These are phyloP conservation scores for Cruciata laevipes DNA, from an alignment of 257 asterid species.

Conservation along the genomic window DNA sequence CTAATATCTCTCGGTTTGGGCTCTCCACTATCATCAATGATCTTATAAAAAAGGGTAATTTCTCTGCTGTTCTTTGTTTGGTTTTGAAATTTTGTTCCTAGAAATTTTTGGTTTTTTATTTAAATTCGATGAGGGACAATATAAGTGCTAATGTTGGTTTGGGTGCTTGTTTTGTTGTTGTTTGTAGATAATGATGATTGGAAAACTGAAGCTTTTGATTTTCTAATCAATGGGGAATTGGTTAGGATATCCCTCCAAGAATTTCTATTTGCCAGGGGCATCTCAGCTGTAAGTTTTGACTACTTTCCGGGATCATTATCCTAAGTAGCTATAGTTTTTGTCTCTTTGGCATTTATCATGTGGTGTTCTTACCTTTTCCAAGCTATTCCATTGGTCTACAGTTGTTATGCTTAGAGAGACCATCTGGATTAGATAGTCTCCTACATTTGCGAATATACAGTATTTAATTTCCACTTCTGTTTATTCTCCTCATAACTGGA, in stretches of 20 bases:
- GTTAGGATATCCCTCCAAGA: constrained; percentile 87
- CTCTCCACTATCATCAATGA: constrained; percentile 66
- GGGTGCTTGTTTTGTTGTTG: background rate
- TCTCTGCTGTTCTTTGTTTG: background rate
- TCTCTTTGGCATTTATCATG: too few species aligned
- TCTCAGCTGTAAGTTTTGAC: constrained; percentile 66
- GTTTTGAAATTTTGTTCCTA: background rate
- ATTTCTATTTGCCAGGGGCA: constrained; percentile 86
- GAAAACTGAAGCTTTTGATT: constrained; percentile 79
- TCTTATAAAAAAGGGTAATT: constrained; percentile 52
- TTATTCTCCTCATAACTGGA: constrained; percentile 10
- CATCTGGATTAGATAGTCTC: background rate
- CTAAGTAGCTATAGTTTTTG: background rate
- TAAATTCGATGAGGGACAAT: background rate
- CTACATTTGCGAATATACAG: background rate
- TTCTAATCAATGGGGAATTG: constrained; percentile 80
- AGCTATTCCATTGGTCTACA: too few species aligned
- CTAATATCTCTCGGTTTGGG: constrained; percentile 61
- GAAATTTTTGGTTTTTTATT: background rate
- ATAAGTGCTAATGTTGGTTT: background rate
- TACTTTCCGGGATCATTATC: background rate
- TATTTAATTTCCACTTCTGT: background rate
- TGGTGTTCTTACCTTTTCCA: too few species aligned
- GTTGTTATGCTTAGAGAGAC: background rate
- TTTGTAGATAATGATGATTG: constrained; percentile 54